A percentile compares a stretch with the other conserved stretches of the same genome.
phyloP scores from a whole-genome alignment of 176 grass and related monocot genomes.

The Lolium multiflorum region DNA sequence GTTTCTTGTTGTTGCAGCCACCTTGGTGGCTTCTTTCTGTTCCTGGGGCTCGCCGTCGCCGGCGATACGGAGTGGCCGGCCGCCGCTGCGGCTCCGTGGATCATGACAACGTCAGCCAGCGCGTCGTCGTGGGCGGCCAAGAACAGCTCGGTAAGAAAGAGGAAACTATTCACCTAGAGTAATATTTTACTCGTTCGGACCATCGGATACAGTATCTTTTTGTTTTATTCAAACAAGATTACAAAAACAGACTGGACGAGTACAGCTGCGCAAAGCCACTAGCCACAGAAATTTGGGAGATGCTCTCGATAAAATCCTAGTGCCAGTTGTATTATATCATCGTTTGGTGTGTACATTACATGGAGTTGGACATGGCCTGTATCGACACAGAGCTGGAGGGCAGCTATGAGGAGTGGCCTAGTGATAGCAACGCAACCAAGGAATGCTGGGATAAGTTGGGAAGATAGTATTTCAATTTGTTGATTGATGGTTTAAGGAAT shows the following conservation, averaged over 20 bases:
- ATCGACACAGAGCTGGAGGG: too few species aligned
- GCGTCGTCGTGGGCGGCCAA: slow-evolving; percentile 47
- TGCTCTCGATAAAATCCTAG: too few species aligned
- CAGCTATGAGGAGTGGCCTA: too few species aligned
- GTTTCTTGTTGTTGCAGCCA: slow-evolving; percentile 56
- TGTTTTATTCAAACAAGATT: neutral
- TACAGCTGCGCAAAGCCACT: too few species aligned
- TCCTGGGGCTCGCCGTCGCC: slow-evolving; percentile 70
- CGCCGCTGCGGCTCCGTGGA: slow-evolving; percentile 15
- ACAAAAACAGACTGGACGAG: neutral
- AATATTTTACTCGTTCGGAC: neutral
- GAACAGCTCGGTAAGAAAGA: slow-evolving; percentile 49
- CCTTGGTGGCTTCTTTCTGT: slow-evolving; percentile 85
- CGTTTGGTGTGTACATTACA: too few species aligned
- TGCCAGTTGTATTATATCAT: too few species aligned
- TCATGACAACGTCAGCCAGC: slow-evolving; percentile 60
- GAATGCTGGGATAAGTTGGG: too few species aligned
- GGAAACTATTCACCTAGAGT: neutral
- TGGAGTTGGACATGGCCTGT: too few species aligned
- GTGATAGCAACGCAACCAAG: too few species aligned
- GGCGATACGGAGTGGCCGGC: slow-evolving; percentile 27
- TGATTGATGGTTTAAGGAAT: too few species aligned
- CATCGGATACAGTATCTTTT: neutral
- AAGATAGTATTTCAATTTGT: too few species aligned
- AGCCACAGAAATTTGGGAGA: neutral